Evolutionary conservation across 176 grass and related monocot genomes (phyloP).

Genomic region (Areca catechu): DNA sequence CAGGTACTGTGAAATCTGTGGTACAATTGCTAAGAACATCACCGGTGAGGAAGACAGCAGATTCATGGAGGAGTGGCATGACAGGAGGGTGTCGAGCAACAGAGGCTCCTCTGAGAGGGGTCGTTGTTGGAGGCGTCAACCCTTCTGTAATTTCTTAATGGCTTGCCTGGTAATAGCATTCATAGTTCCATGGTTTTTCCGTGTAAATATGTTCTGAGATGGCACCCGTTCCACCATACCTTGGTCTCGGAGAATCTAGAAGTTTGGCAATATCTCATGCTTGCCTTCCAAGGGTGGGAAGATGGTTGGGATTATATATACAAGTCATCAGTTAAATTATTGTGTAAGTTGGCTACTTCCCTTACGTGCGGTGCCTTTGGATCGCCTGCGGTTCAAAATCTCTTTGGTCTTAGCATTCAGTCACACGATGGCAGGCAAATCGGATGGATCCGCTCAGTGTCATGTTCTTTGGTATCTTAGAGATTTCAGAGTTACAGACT

Average conservation of each 20-base stretch:
- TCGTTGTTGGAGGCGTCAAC: slow-evolving; percentile 39
- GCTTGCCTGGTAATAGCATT: slow-evolving; percentile 50
- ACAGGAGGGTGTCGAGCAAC: slow-evolving; percentile 16
- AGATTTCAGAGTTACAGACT: too few relatives aligned
- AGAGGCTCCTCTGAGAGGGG: slow-evolving; percentile 10
- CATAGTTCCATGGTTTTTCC: slow-evolving; percentile 75
- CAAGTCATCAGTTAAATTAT: too few relatives aligned
- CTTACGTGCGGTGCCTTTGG: too few relatives aligned
- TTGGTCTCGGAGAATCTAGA: slow-evolving; percentile 5
- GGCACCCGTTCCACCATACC: neutral
- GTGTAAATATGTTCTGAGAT: slow-evolving; percentile 52
- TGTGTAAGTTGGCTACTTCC: too few relatives aligned
- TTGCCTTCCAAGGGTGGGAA: too few relatives aligned
- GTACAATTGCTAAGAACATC: slow-evolving; percentile 53
- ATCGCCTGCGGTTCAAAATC: too few relatives aligned
- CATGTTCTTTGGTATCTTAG: too few relatives aligned
- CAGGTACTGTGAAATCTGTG: slow-evolving; percentile 68
- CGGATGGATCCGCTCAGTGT: too few relatives aligned
- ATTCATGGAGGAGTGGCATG: slow-evolving; percentile 65
- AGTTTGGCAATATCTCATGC: neutral
- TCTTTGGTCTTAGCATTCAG: too few relatives aligned
- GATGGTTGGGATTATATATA: too few relatives aligned
- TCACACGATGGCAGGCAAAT: too few relatives aligned
- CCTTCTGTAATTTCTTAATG: slow-evolving; percentile 54
- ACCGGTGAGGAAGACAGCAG: slow-evolving; percentile 37